Evolutionary conservation across 805 yeast species (phyloP), one percentile per base, ranked within the genome.

Genomic region (Yarrowia keelungensis): DNA sequence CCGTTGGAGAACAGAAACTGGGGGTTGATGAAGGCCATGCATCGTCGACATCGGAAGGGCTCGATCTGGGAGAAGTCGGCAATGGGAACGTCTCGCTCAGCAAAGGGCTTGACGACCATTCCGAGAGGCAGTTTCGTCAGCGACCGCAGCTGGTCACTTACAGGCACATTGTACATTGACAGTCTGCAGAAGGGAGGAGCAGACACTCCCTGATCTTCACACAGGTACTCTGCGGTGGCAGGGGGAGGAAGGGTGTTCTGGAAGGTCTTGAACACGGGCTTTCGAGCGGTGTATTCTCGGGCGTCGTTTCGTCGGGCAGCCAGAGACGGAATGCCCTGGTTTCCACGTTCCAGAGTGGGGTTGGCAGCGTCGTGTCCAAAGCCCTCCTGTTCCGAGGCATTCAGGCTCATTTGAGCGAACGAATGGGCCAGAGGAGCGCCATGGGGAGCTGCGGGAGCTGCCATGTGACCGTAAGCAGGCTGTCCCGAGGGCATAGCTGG

Each of bases 21-120:
- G 3, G 98, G 96, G 76, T 94, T 95, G 71, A 92, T 83, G 77
- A 92, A 95, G 0, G 97, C 86, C 69, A 97, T 86, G 79, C 99
- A 95, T 71, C 98, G 88, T 72, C 86, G 85, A 79, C 99, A 95
- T 73, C 99, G 85, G 42, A 96, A 88, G 0, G 97, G 97, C 0
- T 92, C 91, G 15, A 82, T 82, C 49, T 81, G 75, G 32, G 82
- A 79, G 80, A 85, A 84, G 75, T 91, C 93, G 5, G 89, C 87
- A 5, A 83, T 82, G 0, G 97, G 96, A 1, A 92, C 85, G 78
- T 12, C 78, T 72, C 12, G 53, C 15, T 87, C 87, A 0, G 97
- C 97, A 81, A 95, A 92, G 5, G 99, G 99, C 67, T 91, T 85
- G 26, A 92, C 79, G 3, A 92, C 82, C 69, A 94, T 79, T 0